A percentile compares a stretch with the other conserved stretches of the same genome.
Evolutionary conservation across 2,329 filamentous ascomycete genomes (phyloP).

Genomic region (Fusarium cicatricum): DNA sequence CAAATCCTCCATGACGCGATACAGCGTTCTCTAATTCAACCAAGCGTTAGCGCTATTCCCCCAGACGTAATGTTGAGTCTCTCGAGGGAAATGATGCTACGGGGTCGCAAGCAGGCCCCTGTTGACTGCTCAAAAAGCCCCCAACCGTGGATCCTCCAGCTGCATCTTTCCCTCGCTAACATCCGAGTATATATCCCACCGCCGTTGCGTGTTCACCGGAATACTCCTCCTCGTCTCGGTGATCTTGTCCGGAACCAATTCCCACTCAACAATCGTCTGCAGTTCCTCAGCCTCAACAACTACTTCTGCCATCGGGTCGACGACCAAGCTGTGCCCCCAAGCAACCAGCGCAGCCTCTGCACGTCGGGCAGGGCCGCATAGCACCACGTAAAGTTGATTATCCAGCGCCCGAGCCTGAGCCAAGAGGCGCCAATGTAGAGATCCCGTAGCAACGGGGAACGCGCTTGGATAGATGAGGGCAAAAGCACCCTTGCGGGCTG

Average conservation of each 20-base stretch:
- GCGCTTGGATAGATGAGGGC: slow-evolving; percentile 89
- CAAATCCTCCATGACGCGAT: too few relatives aligned
- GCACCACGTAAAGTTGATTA: slow-evolving; percentile 89
- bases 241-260: slow-evolving; percentile 72
- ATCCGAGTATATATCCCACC: slow-evolving; percentile 97
- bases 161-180: slow-evolving; percentile 59
- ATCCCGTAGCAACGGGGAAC: slow-evolving; percentile 92
- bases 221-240: slow-evolving; percentile 80
- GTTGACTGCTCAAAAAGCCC: not conserved
- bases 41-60: too few relatives aligned
- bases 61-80: too few relatives aligned
- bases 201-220: slow-evolving; percentile 80
- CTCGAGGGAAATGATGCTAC: too few relatives aligned
- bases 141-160: slow-evolving; percentile 2
- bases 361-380: slow-evolving; percentile 90
- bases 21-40: too few relatives aligned
- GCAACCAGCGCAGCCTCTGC: slow-evolving; percentile 80
- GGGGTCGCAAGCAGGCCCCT: too few relatives aligned
- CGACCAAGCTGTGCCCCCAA: slow-evolving; percentile 88
- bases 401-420: slow-evolving; percentile 85
- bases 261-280: slow-evolving; percentile 77
- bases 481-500: slow-evolving; percentile 87
- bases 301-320: slow-evolving; percentile 84
- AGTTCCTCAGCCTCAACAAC: slow-evolving; percentile 77
- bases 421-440: slow-evolving; percentile 86